Evolutionary conservation across 768 basidiomycete genomes (phyloP).

Genomic region (Leucosporidium yakuticum): DNA sequence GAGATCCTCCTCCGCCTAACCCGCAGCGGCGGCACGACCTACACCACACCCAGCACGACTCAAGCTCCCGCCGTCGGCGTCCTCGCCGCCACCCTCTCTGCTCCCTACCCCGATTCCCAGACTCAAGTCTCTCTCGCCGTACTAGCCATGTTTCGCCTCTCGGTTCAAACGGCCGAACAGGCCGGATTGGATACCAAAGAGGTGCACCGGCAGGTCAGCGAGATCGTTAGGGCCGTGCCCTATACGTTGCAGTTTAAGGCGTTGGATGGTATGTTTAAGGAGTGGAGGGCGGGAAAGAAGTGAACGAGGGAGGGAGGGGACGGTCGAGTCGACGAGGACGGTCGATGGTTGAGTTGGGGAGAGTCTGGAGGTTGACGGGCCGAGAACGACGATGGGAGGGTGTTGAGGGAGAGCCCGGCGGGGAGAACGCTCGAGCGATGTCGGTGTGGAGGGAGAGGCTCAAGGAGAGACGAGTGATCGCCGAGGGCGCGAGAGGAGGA

Average conservation of each 20-base stretch:
- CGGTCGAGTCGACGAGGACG: too few species aligned
- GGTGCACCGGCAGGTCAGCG: constrained; percentile 69
- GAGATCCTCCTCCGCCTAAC: constrained; percentile 90
- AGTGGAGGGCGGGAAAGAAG: constrained; percentile 8
- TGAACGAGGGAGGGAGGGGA: not conserved
- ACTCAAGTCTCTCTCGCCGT: constrained; percentile 92
- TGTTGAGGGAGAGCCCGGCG: too few species aligned
- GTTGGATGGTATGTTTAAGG: constrained; percentile 76
- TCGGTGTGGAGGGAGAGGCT: too few species aligned
- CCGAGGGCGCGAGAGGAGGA: too few species aligned
- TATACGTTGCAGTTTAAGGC: constrained; percentile 81
- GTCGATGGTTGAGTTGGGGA: too few species aligned
- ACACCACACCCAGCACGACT: constrained; percentile 14
- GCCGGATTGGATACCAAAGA: constrained; percentile 56
- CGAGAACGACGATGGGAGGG: too few species aligned
- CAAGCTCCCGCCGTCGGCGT: constrained; percentile 33
- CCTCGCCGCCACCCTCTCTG: constrained; percentile 48
- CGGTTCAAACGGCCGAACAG: constrained; percentile 71
- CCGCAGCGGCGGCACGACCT: constrained; percentile 71
- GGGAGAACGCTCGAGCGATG: too few species aligned
- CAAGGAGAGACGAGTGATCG: too few species aligned
- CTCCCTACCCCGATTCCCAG: constrained; percentile 78
- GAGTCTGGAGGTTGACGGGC: too few species aligned
- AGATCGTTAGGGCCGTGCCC: constrained; percentile 84
- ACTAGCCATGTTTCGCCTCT: constrained; percentile 79